Conservation (phyloP, 2,329 filamentous ascomycete species). For the Fusarium aywerte region DNA sequence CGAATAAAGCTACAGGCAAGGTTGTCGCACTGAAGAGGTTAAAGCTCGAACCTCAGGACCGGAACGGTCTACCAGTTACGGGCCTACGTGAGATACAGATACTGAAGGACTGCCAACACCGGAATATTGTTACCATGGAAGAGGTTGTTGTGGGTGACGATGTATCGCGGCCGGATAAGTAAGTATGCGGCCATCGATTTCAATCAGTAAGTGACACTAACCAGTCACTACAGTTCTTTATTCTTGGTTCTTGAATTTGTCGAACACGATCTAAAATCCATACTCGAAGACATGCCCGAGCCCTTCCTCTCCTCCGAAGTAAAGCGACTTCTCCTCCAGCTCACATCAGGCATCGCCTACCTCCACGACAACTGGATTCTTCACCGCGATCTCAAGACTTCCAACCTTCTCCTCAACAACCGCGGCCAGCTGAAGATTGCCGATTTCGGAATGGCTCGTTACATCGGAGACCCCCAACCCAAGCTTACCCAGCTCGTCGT, state of each 20-base stretch:
- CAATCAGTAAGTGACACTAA: constrained; percentile 15
- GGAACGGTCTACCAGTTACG: constrained; percentile 84
- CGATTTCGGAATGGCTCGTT: constrained; percentile 97
- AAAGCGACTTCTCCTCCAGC: constrained; percentile 88
- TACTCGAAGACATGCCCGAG: constrained; percentile 93
- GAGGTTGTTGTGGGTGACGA: constrained; percentile 85
- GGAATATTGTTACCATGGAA: constrained; percentile 82
- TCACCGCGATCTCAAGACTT: constrained; percentile 92
- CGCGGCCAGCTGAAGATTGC: constrained; percentile 94
- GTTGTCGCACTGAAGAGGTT: constrained; percentile 93
- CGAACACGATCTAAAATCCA: constrained; percentile 93
- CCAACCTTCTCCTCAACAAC: constrained; percentile 94
- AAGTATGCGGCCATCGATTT: constrained; percentile 43
- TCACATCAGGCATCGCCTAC: constrained; percentile 82
- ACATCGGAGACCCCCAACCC: constrained; percentile 80
- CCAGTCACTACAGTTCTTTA: constrained; percentile 65
- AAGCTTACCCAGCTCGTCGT: constrained; percentile 93
- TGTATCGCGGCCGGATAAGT: constrained; percentile 65
- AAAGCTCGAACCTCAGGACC: constrained; percentile 84
- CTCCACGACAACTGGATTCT: constrained; percentile 92
- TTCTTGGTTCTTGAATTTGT: constrained; percentile 97
- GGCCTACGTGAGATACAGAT: constrained; percentile 95
- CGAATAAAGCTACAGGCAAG: constrained; percentile 75
- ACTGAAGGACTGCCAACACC: constrained; percentile 80
- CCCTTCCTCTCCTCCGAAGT: constrained; percentile 92